Evolutionary conservation across 2,329 filamentous ascomycete species (phyloP), one percentile per base, ranked within the genome.

Genomic region (Colletotrichum nymphaeae): DNA sequence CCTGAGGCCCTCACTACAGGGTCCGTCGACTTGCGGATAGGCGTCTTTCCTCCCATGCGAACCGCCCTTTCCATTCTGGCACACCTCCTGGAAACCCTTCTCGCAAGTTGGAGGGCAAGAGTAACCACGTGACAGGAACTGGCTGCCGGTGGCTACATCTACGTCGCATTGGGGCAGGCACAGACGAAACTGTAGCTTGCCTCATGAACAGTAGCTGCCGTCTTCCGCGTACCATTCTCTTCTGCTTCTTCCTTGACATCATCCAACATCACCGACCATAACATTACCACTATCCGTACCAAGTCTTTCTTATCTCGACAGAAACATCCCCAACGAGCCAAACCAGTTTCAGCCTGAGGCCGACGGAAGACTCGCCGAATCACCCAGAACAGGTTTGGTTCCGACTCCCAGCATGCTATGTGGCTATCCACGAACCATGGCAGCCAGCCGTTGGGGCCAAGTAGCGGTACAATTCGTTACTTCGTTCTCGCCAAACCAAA

Each of bases 381-480:
- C n/a, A 59, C 32, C 60, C 67, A 58, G 59, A 62, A 37, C 59
- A 60, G 46, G 55, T 24, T 28, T 56, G 59, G 60, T 14, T 42
- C 14, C 63, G n/a, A 42, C 37, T 19, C 8, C 37, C 63, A 37
- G 59, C 46, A 52, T 35, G 32, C 59, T 32, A 32, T 32, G 30
- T 32, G 30, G 30, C 9, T 60, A 37, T 14, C 30, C 19, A 52
- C 28, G 30, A 53, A 32, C 30, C 24, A 30, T 42, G 16, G 37
- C 37, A 37, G 46, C 30, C 66, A 30, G 30, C 57, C 37, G 37
- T 70, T 63, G 58, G 28, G 42, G 12, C 6, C 26, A 67, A 5
- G 72, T 72, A 72, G 37, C 22, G 24, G 60, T 74, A 74, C 68
- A 63, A 63, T 37, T 26, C n/a, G 35, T 42, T 57, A 63, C 68